These are phyloP conservation scores for Pleurotus ostreatus DNA, from an alignment of 768 basidiomycete species.

Conservation along the genomic window DNA sequence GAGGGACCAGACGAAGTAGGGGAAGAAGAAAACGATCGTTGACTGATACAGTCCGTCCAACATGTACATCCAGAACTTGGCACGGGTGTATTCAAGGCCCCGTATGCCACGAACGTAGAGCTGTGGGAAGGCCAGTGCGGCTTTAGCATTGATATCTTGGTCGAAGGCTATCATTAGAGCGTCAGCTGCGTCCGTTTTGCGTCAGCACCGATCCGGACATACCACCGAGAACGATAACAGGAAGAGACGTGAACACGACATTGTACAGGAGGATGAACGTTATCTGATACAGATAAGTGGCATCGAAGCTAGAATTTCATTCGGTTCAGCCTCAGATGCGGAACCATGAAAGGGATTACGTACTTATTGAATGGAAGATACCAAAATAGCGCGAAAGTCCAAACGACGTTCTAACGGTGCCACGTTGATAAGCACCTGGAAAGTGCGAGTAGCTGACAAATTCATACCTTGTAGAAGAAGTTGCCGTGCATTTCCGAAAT, in stretches of 20 bases:
- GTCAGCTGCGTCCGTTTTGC: conserved; percentile 2
- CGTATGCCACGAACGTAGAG: conserved; percentile 94
- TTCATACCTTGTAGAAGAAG: conserved; percentile 93
- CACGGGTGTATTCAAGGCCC: conserved; percentile 87
- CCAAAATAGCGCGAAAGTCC: conserved; percentile 95
- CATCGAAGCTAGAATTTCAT: conserved; percentile 66
- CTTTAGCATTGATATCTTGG: conserved; percentile 89
- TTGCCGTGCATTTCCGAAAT: conserved; percentile 96
- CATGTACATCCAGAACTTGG: conserved; percentile 96
- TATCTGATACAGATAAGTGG: conserved; percentile 92
- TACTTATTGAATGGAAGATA: conserved; percentile 85
- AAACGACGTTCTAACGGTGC: conserved; percentile 70
- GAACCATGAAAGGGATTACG: conserved; percentile 15
- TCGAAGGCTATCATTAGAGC: conserved; percentile 65
- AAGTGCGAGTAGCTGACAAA: not conserved
- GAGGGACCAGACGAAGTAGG: conserved; percentile 69
- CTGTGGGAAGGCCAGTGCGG: conserved; percentile 88
- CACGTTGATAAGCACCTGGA: conserved; percentile 10
- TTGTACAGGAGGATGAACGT: conserved; percentile 92
- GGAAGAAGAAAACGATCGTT: conserved; percentile 79
- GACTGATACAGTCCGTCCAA: conserved; percentile 93
- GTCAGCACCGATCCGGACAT: conserved; percentile 14
- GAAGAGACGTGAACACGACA: conserved; percentile 89
- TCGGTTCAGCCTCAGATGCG: conserved; percentile 12
- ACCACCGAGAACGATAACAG: conserved; percentile 90